Evolutionary conservation across 2,329 filamentous ascomycete species (phyloP), one percentile per base, ranked within the genome.

Genomic region (Pyrenophora teres): DNA sequence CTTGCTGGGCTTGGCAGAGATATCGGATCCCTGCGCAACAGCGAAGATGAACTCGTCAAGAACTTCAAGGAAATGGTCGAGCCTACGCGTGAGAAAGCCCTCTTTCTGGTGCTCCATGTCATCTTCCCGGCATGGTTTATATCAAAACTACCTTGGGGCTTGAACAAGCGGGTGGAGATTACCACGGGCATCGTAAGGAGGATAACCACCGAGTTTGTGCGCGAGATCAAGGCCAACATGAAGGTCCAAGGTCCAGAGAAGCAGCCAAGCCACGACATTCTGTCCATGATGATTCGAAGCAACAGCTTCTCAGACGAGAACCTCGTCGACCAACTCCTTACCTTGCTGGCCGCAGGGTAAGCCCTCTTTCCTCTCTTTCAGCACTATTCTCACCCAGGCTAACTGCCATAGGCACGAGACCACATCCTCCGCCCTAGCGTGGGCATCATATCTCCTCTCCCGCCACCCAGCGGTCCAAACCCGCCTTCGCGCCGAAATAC

Each of bases 351-450:
- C 2, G 80, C 81, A 3, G 81, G 80, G 77, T 81, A 67, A 56
- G 76, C 27, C 27, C 27, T 25, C 6, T 13, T 13, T 21, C 10
- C 21, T 18, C 16, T 9, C n/a, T 43, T 1, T 16, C 19, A 4
- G 30, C 13, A 23, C 38, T 25, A 4, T 30, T 12, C 27, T 15
- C 27, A 19, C 4, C 19, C 40, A 8, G 40, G 15, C 41, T 55
- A 27, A 52, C 13, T 21, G 15, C 30, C 16, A 33, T 31, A 73
- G 77, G 5, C 90, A 93, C 71, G 89, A 93, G 74, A 93, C 90
- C 1, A 92, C 89, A 0, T 85, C 90, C 1, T 82, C 86, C 1
- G 81, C 89, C 15, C 79, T 94, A 68, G 88, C 86, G n/a, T 93
- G 89, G 88, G 83, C 87, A 3, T 74, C 86, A 6, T 89, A 91